These are phyloP conservation scores for Fusarium sp. DNA, from an alignment of 2,329 filamentous ascomycete genomes.

Conservation along the genomic window DNA sequence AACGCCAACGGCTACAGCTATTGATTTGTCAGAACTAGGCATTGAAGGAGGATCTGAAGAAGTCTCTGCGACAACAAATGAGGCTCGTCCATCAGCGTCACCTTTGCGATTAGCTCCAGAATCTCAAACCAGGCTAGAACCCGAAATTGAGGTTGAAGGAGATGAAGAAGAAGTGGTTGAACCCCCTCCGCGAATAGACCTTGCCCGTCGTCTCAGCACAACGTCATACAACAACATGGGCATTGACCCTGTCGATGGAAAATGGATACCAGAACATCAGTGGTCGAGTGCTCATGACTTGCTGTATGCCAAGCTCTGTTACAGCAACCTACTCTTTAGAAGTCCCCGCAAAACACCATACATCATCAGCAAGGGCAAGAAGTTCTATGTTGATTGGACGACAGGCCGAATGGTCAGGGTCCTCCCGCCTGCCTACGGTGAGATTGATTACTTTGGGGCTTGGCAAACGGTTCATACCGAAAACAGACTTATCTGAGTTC, in stretches of 20 bases:
- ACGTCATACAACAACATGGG: slow-evolving; percentile 56
- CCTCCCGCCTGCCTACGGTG: slow-evolving; percentile 62
- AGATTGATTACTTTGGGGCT: slow-evolving; percentile 57
- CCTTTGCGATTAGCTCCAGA: slow-evolving; percentile 24
- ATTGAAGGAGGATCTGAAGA: slow-evolving; percentile 30
- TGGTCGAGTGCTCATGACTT: slow-evolving; percentile 66
- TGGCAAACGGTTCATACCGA: slow-evolving; percentile 61
- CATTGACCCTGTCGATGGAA: slow-evolving; percentile 58
- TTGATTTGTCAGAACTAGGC: slow-evolving; percentile 38
- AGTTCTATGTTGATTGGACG: slow-evolving; percentile 67
- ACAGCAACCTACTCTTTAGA: slow-evolving; percentile 64
- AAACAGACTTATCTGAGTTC: slow-evolving; percentile 53
- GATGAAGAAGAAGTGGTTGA: slow-evolving; percentile 31
- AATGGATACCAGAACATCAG: slow-evolving; percentile 64
- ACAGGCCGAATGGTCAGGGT: slow-evolving; percentile 64
- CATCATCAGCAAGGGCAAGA: slow-evolving; percentile 63
- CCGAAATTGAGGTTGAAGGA: slow-evolving; percentile 32
- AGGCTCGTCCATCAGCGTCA: slow-evolving; percentile 23
- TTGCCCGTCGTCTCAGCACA: slow-evolving; percentile 52
- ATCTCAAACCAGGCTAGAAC: slow-evolving; percentile 34
- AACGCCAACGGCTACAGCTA: slow-evolving; percentile 42
- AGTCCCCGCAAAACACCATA: slow-evolving; percentile 66
- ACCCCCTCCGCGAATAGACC: slow-evolving; percentile 43
- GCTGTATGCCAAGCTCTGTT: slow-evolving; percentile 67
- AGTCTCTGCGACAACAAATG: slow-evolving; percentile 30